A percentile compares a stretch with the other conserved stretches of the same genome.
These are phyloP conservation scores for Carex pumila DNA, from an alignment of 176 grass and related monocot genomes.

Conservation along the genomic window DNA sequence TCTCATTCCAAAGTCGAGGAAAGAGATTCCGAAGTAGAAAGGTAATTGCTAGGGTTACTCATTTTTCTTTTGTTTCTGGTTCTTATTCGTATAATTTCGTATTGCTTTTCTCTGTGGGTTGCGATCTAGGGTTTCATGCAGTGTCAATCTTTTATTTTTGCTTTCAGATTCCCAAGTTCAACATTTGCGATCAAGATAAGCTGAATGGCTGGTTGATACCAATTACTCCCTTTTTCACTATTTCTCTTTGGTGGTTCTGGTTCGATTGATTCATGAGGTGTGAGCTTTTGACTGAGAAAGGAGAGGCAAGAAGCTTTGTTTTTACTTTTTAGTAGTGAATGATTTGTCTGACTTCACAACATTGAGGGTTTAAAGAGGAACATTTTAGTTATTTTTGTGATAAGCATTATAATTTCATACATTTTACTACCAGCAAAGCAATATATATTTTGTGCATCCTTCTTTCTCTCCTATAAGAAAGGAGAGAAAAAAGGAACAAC, in stretches of 20 bases:
- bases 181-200: background rate
- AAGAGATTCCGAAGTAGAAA: constrained; percentile 7
- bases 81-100: background rate
- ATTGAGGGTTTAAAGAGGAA: background rate
- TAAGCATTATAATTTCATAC: background rate
- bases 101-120: background rate
- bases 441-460: background rate
- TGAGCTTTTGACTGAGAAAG: background rate
- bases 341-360: background rate
- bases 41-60: background rate
- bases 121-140: constrained; percentile 17
- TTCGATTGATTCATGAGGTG: constrained; percentile 1
- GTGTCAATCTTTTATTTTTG: background rate
- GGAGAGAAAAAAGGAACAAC: background rate
- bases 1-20: background rate
- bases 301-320: background rate
- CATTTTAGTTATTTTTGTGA: background rate
- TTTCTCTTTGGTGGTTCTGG: constrained; percentile 1
- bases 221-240: background rate
- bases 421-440: background rate
- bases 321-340: background rate
- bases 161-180: constrained; percentile 10
- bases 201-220: background rate
- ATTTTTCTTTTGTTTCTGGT: background rate
- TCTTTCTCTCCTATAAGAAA: constrained; percentile 20